A percentile compares a stretch with the other conserved stretches of the same genome.
Evolutionary conservation across 768 basidiomycete species (phyloP).

Genomic region (Coprinellus micaceus): DNA sequence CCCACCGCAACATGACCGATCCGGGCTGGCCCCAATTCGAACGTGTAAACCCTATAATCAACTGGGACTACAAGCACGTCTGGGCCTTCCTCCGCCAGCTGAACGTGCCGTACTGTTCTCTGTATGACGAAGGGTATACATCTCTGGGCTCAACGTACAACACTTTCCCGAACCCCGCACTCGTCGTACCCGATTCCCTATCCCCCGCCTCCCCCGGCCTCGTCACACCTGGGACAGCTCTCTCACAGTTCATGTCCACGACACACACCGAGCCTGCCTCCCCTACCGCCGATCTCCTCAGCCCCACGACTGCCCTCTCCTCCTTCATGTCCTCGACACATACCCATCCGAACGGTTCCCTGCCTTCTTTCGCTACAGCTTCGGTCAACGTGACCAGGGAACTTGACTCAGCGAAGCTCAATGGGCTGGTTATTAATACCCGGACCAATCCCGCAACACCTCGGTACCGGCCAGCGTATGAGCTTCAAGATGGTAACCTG

Average conservation of each 20-base stretch:
- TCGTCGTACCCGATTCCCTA: slow-evolving; percentile 36
- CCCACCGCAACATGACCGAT: slow-evolving; percentile 78
- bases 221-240: slow-evolving; percentile 20
- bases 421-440: neutral
- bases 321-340: slow-evolving; percentile 28
- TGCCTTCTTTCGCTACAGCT: slow-evolving; percentile 8
- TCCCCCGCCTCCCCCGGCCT: too few species aligned
- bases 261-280: slow-evolving; percentile 14
- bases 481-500: slow-evolving; percentile 66
- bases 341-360: slow-evolving; percentile 17
- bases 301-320: slow-evolving; percentile 28
- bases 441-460: slow-evolving; percentile 8
- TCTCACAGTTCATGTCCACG: slow-evolving; percentile 23
- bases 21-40: slow-evolving; percentile 85
- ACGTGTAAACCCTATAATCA: slow-evolving; percentile 91
- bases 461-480: slow-evolving; percentile 75
- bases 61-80: slow-evolving; percentile 88
- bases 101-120: slow-evolving; percentile 76
- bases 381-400: neutral
- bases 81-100: slow-evolving; percentile 82
- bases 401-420: neutral
- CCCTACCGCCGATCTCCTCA: slow-evolving; percentile 7
- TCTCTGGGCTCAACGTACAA: slow-evolving; percentile 95
- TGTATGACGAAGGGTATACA: slow-evolving; percentile 98
- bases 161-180: slow-evolving; percentile 88